A percentile compares a stretch with the other conserved stretches of the same genome.
These are phyloP conservation scores for Penicillium paradoxum DNA, from an alignment of 495 filamentous ascomycete species.

Conservation along the genomic window DNA sequence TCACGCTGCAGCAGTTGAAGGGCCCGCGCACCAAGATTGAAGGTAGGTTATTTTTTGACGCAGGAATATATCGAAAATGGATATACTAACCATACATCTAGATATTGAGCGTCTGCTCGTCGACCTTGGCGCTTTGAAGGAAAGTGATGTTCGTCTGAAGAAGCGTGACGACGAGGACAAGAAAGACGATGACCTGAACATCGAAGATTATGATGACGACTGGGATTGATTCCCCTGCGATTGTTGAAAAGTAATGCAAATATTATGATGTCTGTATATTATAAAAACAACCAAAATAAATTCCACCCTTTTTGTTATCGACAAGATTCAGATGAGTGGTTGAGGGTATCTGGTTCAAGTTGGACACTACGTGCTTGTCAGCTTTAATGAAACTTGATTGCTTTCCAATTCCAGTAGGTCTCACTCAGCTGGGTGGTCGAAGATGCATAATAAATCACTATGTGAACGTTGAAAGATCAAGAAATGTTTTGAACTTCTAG, in stretches of 20 bases:
- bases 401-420: no score
- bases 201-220: constrained; percentile 66
- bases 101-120: constrained; percentile 74
- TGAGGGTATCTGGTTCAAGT: background rate
- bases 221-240: constrained; percentile 57
- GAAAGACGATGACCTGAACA: constrained; percentile 41
- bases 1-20: constrained; percentile 75
- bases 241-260: constrained; percentile 6
- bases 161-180: constrained; percentile 57
- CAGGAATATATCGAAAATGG: background rate
- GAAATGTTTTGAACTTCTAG: no score
- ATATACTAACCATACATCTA: constrained; percentile 18
- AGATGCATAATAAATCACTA: no score
- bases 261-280: constrained; percentile 21
- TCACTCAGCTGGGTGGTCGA: no score
- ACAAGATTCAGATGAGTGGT: background rate
- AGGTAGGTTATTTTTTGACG: constrained; percentile 35
- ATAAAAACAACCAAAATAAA: constrained; percentile 10
- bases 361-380: no score
- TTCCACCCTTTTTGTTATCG: background rate
- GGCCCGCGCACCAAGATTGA: constrained; percentile 63
- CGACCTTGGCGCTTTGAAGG: constrained; percentile 69
- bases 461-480: no score
- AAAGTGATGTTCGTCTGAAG: constrained; percentile 71
- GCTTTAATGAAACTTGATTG: no score